Base-by-base conservation (phyloP, 345 rosid genomes). In the Theobroma cacao region DNA sequence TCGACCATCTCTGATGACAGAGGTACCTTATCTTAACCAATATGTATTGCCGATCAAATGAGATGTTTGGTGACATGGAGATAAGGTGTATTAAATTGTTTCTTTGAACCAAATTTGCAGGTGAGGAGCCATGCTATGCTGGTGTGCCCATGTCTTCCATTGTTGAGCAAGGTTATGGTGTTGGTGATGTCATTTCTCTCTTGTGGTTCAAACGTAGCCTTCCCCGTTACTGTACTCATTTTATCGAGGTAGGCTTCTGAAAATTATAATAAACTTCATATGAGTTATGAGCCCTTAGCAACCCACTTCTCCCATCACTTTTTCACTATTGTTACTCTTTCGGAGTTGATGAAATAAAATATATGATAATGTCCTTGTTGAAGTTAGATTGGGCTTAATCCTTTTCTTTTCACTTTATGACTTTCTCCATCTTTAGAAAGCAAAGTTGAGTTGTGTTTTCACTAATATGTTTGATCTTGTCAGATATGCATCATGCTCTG, bases 101-200 rank as follows among this genome's bases (percentile, higher is more conserved):
- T 83, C 34, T 72, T 65, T 28, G 63, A 31, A 48, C 14, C 53
- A 1, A 31, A 72, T 72, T 75, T 82, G 75, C 81, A 96, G 99
- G 99, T 58, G 98, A 96, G 82, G 99, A 96, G 85, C 99, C 99
- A 48, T 91, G 97, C 90, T 96, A 94, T 79, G 97, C 94, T 79
- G 99, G 99, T 83, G 96, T 95, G 74, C 99, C 98, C 14, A 95
- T 95, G 98, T 94, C 99, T 72, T 94, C 95, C 52, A 96, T 96
- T 80, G 81, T 96, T 77, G 99, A 96, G 82, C 92, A 81, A 79
- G 98, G 98, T 71, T 87, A 80, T 74, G 99, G 98, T 61, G 95
- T 96, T 55, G 99, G 99, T 80, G 99, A 96, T 82, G 98, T 94
- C 80, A 92, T 96, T 80, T 95, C 98, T 73, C 95, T 93, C 40